Conservation (phyloP, 179 eudicot species). For the Corrigiola litoralis region DNA sequence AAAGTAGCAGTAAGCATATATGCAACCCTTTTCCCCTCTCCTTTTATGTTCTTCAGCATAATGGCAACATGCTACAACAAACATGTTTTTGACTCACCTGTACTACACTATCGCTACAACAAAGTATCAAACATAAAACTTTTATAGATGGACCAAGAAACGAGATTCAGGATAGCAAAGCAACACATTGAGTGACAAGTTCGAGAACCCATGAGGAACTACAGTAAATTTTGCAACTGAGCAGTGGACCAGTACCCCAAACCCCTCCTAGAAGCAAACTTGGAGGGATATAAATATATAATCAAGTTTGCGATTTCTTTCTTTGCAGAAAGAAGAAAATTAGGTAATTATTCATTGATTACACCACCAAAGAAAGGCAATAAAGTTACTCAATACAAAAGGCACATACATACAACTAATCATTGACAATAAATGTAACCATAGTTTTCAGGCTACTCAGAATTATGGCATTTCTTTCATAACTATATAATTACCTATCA, state of each 20-base stretch:
- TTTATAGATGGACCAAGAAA: too few species aligned
- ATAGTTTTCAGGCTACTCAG: not conserved
- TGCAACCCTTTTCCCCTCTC: not conserved
- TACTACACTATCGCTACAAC: too few species aligned
- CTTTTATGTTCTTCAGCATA: conserved; percentile 1
- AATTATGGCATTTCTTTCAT: not conserved
- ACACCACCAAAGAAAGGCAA: not conserved
- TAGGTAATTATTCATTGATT: not conserved
- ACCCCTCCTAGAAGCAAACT: too few species aligned
- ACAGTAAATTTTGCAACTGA: not conserved
- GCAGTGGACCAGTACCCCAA: too few species aligned
- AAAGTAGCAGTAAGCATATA: not conserved
- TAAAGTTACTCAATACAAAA: too few species aligned
- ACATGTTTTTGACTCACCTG: not conserved
- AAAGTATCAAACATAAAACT: too few species aligned
- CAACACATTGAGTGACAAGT: too few species aligned
- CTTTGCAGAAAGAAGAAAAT: not conserved
- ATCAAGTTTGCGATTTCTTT: not conserved
- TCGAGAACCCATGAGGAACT: not conserved
- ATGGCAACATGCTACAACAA: not conserved
- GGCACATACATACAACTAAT: too few species aligned
- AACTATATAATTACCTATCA: conserved; percentile 55
- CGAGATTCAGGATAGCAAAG: too few species aligned
- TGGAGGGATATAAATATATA: not conserved
- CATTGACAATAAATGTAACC: not conserved